These are phyloP conservation scores for Pythium folliculosum DNA, from an alignment of 352 stramenopile genomes.

Conservation along the genomic window DNA sequence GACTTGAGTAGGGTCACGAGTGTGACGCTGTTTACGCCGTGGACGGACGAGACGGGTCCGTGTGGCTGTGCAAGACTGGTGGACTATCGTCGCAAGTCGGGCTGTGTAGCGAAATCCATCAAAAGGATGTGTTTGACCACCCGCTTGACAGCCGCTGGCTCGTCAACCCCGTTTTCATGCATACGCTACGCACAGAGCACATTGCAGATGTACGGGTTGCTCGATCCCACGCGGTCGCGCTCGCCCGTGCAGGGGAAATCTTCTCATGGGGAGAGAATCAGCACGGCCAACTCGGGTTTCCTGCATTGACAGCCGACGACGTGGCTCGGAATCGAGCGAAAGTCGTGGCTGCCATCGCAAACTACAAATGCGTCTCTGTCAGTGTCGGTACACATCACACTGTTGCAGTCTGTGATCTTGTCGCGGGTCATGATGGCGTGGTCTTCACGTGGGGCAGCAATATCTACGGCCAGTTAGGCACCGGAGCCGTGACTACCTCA, in stretches of 20 bases:
- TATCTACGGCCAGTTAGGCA: slow-evolving; percentile 65
- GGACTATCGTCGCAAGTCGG: slow-evolving; percentile 67
- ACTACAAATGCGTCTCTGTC: slow-evolving; percentile 58
- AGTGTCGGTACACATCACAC: slow-evolving; percentile 65
- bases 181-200: slow-evolving; percentile 61
- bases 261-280: slow-evolving; percentile 96
- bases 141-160: slow-evolving; percentile 69
- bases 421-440: slow-evolving; percentile 63
- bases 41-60: slow-evolving; percentile 47
- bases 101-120: slow-evolving; percentile 46
- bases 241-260: slow-evolving; percentile 84
- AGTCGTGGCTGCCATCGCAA: slow-evolving; percentile 52
- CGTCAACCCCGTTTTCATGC: slow-evolving; percentile 65
- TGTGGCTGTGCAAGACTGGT: slow-evolving; percentile 79
- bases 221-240: slow-evolving; percentile 63
- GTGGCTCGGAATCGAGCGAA: slow-evolving; percentile 58
- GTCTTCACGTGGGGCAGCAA: slow-evolving; percentile 81
- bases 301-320: slow-evolving; percentile 40
- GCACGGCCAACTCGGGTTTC: slow-evolving; percentile 76
- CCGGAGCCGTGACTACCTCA: slow-evolving; percentile 10
- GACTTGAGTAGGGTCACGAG: slow-evolving; percentile 44
- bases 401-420: slow-evolving; percentile 65
- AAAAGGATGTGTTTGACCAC: slow-evolving; percentile 45
- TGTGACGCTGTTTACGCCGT: slow-evolving; percentile 74
- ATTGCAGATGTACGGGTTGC: slow-evolving; percentile 54